Evolutionary conservation across 2,329 filamentous ascomycete genomes (phyloP), one percentile per base, ranked within the genome.

Genomic region (Fragosphaeria purpurea): DNA sequence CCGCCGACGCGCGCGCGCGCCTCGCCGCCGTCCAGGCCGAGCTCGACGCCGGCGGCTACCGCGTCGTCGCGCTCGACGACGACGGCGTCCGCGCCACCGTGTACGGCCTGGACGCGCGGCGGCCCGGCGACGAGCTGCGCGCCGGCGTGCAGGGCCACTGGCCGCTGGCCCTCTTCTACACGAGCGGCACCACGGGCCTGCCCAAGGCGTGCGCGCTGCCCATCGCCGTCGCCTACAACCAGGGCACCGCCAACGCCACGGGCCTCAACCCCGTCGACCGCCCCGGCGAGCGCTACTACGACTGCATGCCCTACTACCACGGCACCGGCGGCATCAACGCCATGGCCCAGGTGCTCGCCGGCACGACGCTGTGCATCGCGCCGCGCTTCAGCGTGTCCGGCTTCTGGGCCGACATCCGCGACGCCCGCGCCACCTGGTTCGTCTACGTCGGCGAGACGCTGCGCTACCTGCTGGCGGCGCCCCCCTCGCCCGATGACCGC

Each of bases 361-460:
- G 72, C 9, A 65, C 70, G 8, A 81, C 80, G 0, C 66, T 83
- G 37, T 83, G 79, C 59, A 74, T 86, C 39, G 80, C 78, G 22
- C 76, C 75, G 49, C 80, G 75, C 61, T 90, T 90, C 69, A 85
- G 80, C 53, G 80, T 77, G 1, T 76, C 78, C 0, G 72, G 72
- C 13, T 89, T 90, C 70, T 89, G 86, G 85, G 65, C 68, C 35
- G 86, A 90, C 55, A 71, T 88, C 22, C 76, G 81, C 44, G 82
- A 82, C 52, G 82, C 80, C 0, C 67, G 75, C 11, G 79, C 85
- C 1, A 88, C 84, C 0, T 77, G 79, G 59, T 86, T 89, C 57
- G 79, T 85, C 13, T 90, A 90, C 60, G 86, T 90, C 3, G 86
- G 86, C 58, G 86, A 90, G 63, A 87, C 83, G 0, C 77, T 85